These are phyloP conservation scores for Plectosphaerella sp. DNA, from an alignment of 2,329 filamentous ascomycete genomes.

Conservation along the genomic window DNA sequence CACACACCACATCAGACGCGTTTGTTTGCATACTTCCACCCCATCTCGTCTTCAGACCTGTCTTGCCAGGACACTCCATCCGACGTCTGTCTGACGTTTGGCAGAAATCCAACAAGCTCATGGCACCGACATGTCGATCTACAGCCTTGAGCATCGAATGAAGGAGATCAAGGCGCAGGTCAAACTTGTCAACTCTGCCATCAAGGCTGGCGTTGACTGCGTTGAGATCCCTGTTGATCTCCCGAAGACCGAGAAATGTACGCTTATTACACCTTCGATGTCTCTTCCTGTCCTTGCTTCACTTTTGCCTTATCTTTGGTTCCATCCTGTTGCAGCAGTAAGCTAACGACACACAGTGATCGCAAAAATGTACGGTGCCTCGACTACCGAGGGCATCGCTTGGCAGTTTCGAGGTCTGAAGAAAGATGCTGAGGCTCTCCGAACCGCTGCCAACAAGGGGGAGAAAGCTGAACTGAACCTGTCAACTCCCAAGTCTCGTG, in stretches of 20 bases:
- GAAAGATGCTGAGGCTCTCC: slow-evolving; percentile 44
- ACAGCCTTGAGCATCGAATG: slow-evolving; percentile 47
- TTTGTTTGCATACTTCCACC: neutral
- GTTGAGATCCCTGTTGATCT: slow-evolving; percentile 32
- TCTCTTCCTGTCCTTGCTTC: neutral
- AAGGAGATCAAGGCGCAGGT: slow-evolving; percentile 40
- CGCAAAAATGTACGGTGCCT: slow-evolving; percentile 55
- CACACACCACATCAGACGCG: neutral
- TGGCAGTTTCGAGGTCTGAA: slow-evolving; percentile 58
- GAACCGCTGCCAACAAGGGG: slow-evolving; percentile 36
- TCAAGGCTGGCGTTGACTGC: slow-evolving; percentile 32
- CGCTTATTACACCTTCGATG: slow-evolving; percentile 6
- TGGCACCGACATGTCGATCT: slow-evolving; percentile 43
- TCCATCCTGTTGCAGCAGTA: neutral
- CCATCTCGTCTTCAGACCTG: neutral
- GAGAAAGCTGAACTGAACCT: slow-evolving; percentile 38
- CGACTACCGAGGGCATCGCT: slow-evolving; percentile 51
- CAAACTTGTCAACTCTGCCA: slow-evolving; percentile 29
- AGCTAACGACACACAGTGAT: slow-evolving; percentile 39
- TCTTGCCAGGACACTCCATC: neutral
- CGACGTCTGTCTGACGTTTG: slow-evolving; percentile 8
- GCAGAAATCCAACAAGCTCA: slow-evolving; percentile 43
- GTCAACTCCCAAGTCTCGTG: slow-evolving; percentile 12
- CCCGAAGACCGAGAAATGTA: slow-evolving; percentile 36
- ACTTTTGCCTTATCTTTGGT: neutral